Percentiles rank a stretch among this genome's conserved stretches.
Evolutionary conservation across 345 rosid species (phyloP).

Genomic region (Laguncularia racemosa): DNA sequence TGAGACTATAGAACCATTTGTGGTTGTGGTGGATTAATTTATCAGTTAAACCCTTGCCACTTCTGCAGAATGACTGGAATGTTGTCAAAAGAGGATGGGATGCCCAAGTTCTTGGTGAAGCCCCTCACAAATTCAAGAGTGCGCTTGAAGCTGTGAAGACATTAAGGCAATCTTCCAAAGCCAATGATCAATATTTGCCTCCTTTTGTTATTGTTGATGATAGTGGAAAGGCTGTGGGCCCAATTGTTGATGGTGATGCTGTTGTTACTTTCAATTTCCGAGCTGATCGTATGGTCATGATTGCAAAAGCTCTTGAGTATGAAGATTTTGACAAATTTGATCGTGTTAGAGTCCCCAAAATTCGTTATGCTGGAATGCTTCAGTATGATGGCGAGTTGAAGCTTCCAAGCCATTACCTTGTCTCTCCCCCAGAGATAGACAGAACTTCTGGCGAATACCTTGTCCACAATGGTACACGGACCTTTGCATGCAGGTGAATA

Average conservation of each 20-base stretch:
- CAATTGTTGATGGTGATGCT: constrained; percentile 89
- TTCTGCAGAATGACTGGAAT: constrained; percentile 78
- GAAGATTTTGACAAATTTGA: constrained; percentile 86
- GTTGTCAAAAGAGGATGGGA: constrained; percentile 98
- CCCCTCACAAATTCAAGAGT: constrained; percentile 72
- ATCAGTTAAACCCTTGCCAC: not conserved
- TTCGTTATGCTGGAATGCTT: constrained; percentile 96
- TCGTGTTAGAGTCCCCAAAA: constrained; percentile 82
- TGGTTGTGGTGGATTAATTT: too few relatives aligned
- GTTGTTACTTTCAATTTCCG: constrained; percentile 91
- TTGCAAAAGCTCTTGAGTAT: constrained; percentile 91
- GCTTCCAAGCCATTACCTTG: constrained; percentile 81
- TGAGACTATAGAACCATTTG: too few relatives aligned
- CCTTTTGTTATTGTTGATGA: constrained; percentile 91
- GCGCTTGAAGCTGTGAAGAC: constrained; percentile 88
- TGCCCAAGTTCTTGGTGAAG: constrained; percentile 99
- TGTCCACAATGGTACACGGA: constrained; percentile 63
- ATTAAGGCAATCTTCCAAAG: constrained; percentile 57
- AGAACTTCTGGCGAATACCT: constrained; percentile 97
- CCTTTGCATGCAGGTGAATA: constrained; percentile 93
- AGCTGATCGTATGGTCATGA: constrained; percentile 95
- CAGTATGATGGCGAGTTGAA: constrained; percentile 93
- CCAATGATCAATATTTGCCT: constrained; percentile 82
- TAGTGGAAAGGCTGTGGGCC: constrained; percentile 71
- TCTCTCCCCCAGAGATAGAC: constrained; percentile 95